Evolutionary conservation across 2,329 filamentous ascomycete species (phyloP), one percentile per base, ranked within the genome.

Genomic region (Fusarium sp.): DNA sequence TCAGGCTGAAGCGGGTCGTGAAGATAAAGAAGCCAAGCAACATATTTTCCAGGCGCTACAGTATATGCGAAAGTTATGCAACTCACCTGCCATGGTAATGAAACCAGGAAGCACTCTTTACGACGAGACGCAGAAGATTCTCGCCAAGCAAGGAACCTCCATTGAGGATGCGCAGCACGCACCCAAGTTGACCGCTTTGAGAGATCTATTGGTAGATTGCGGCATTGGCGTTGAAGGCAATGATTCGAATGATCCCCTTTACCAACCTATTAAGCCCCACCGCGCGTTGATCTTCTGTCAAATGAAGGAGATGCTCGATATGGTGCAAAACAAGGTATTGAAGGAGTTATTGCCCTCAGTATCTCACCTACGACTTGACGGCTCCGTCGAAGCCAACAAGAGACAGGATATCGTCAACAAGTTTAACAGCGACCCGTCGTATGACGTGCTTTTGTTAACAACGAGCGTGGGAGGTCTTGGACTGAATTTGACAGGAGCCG

Each of bases 301-400:
- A 82, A 98, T 99, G 94, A 99, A 99, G 84, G 96, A 99, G 82
- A 99, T 99, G 97, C 88, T 99, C 30, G 96, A 99, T 82, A 98
- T 99, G 90, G 97, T 99, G 6, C 95, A 98, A 81, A 94, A 93
- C 78, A 95, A 96, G 66, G 96, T 99, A 2, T 85, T 99, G 44
- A 94, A 94, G 82, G 93, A 93, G 79, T 88, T 98, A 84, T 88
- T 99, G n/a, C 96, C 96, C 3, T 93, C 92, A 0, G 95, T 98
- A 11, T 96, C 97, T 42, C 98, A 93, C 80, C 90, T 98, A 66
- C 93, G 97, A n/a, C 90, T 99, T 39, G 97, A 99, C 78, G 96
- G 96, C 38, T 91, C 91, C 12, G 95, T 99, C 18, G 96, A 98
- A 83, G 94, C 96, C 32, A 95, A 93, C 72, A 95, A 95, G 82